Conservation (phyloP, 768 basidiomycete species). For the Leccinum subgranulosum region DNA sequence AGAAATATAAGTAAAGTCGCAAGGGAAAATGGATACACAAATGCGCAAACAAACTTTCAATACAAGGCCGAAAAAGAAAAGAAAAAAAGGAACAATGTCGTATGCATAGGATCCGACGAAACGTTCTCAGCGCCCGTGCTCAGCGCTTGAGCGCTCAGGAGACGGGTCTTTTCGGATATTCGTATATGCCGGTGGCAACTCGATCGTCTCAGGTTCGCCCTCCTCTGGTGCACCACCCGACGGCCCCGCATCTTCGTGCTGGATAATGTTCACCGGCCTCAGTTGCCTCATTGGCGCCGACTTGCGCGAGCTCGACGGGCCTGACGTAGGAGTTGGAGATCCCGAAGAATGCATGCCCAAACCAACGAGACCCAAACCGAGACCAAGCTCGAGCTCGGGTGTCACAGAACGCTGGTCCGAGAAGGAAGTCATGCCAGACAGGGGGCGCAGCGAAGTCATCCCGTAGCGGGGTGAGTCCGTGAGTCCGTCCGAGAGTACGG, state of each 20-base stretch:
- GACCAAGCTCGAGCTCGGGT: constrained; percentile 35
- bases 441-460: constrained; percentile 16
- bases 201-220: constrained; percentile 64
- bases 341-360: constrained; percentile 11
- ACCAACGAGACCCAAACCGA: neutral
- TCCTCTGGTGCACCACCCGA: constrained; percentile 20
- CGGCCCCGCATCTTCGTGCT: constrained; percentile 79
- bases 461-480: constrained; percentile 25
- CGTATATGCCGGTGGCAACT: constrained; percentile 82
- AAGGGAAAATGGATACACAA: neutral
- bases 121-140: neutral
- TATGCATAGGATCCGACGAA: neutral
- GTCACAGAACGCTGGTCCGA: constrained; percentile 46
- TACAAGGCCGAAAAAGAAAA: neutral
- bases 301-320: constrained; percentile 31
- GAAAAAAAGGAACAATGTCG: neutral
- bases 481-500: constrained; percentile 16
- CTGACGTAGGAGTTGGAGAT: constrained; percentile 13
- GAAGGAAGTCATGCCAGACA: constrained; percentile 26
- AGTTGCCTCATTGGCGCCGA: constrained; percentile 45
- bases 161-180: constrained; percentile 39
- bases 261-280: constrained; percentile 75
- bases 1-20: neutral
- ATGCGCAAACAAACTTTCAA: neutral
- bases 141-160: neutral